phyloP scores from a whole-genome alignment of 2,329 filamentous ascomycete species.

The Drechslerella coelobrocha region DNA sequence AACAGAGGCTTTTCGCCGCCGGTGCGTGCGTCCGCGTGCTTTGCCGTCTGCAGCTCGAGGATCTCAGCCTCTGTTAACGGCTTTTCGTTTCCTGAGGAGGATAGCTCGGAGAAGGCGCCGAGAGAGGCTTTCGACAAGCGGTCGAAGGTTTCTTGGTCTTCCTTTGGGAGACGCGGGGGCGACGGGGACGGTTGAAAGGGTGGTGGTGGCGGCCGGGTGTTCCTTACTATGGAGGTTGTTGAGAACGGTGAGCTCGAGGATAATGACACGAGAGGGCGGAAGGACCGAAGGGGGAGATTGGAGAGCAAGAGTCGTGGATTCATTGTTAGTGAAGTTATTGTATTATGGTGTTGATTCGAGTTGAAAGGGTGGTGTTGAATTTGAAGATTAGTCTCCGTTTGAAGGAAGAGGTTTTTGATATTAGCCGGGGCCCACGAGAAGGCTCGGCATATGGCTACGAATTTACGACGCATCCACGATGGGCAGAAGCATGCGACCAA shows the following conservation, averaged over 20 bases:
- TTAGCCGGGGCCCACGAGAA: no score
- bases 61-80: constrained; percentile 51
- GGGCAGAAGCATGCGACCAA: no score
- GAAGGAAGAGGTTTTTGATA: no score
- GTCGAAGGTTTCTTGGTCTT: constrained; percentile 90
- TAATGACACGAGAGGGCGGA: constrained; percentile 10
- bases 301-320: constrained; percentile 6
- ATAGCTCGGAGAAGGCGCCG: constrained; percentile 73
- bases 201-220: constrained; percentile 57
- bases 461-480: no score
- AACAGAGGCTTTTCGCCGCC: constrained; percentile 85
- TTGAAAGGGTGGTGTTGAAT: no score
- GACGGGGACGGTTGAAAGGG: constrained; percentile 64
- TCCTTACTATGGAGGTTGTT: constrained; percentile 56
- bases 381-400: no score
- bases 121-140: constrained; percentile 79
- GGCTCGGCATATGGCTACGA: no score
- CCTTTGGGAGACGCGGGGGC: constrained; percentile 84
- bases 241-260: constrained; percentile 55
- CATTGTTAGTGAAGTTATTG: no score
- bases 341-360: no score
- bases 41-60: constrained; percentile 60
- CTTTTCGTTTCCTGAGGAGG: constrained; percentile 58
- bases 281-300: constrained; percentile 2
- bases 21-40: constrained; percentile 74